Evolutionary conservation across 2,329 filamentous ascomycete species (phyloP).

Genomic region (Nemania sp.): DNA sequence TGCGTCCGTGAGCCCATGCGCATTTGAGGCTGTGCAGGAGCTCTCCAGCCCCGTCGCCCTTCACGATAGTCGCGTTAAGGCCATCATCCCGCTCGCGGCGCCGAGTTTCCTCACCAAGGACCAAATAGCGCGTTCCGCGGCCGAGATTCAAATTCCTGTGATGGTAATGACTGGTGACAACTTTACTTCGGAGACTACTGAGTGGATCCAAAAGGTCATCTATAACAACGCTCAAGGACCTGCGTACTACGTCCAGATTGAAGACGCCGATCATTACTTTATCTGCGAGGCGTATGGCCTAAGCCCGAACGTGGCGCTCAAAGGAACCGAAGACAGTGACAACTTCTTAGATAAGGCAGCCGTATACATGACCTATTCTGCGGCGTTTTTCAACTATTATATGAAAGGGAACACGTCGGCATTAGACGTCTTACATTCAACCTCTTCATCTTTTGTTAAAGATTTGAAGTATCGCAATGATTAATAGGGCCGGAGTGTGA

Average conservation of each 20-base stretch:
- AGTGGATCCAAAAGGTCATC: conserved; percentile 32
- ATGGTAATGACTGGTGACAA: conserved; percentile 39
- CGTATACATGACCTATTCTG: conserved; percentile 38
- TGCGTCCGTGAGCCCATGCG: conserved; percentile 30
- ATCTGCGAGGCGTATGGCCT: conserved; percentile 34
- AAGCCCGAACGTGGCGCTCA: conserved; percentile 25
- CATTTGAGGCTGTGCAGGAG: conserved; percentile 23
- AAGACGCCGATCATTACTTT: conserved; percentile 35
- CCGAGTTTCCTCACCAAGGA: conserved; percentile 33
- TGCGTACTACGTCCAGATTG: conserved; percentile 34
- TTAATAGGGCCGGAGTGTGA: not conserved
- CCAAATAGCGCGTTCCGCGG: conserved; percentile 36
- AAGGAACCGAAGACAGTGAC: conserved; percentile 19
- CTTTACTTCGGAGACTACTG: conserved; percentile 34
- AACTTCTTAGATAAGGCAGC: conserved; percentile 38
- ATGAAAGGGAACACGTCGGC: conserved; percentile 34
- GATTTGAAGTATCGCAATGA: conserved; percentile 26
- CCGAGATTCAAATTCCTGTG: conserved; percentile 31
- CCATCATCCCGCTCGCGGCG: conserved; percentile 36
- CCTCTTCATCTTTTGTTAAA: conserved; percentile 20
- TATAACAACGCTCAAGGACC: conserved; percentile 30
- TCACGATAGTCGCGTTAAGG: conserved; percentile 36
- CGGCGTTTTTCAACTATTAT: conserved; percentile 35
- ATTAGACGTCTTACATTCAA: conserved; percentile 12
- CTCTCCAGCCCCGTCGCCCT: conserved; percentile 28